Evolutionary conservation across 2,329 filamentous ascomycete species (phyloP), one percentile per base, ranked within the genome.

Genomic region (Cercospora berteroae): DNA sequence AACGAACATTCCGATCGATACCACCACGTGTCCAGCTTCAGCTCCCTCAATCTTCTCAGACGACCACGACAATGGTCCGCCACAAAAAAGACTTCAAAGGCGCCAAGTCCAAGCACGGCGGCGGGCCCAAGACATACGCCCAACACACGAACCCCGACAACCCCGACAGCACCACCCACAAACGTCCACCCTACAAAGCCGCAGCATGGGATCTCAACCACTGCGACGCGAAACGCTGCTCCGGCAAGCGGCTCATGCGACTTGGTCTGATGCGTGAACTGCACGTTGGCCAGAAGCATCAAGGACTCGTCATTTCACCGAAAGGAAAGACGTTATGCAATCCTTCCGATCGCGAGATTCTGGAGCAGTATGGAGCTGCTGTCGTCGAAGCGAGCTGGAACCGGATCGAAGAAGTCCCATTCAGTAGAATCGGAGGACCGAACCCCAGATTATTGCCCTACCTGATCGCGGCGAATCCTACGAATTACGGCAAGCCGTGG

Each of bases 361-460:
- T 98, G 74, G 93, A 96, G 74, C 90, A 93, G 79, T 91, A 92
- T 77, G 95, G 95, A 70, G 94, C 94, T 20, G 95, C 95, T 3
- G 95, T 99, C 3, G 95, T 99, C 18, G 95, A 99, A 82, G 97
- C 94, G 77, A 96, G 92, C 25, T 99, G 95, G 95, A 96, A 96
- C 3, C 86, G 95, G 67, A 92, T 96, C 7, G 86, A 91, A 58
- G 95, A 99, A 80, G 89, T 99, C 5, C 94, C 94, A 62, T 99
- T 94, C 88, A 85, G 84, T 67, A 91, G 91, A 72, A 96, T 99
- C 67, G 95, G 95, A 29, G 95, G 95, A 25, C 95, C 94, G 79
- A 96, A 94, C 79, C 93, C 97, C 83, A 85, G 95, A 63, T 80
- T 97, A 70, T 83, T 99, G 65, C 95, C 95, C 0, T 99, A 99